Evolutionary conservation across 768 basidiomycete species (phyloP).

Genomic region (Tylopilus felleus): DNA sequence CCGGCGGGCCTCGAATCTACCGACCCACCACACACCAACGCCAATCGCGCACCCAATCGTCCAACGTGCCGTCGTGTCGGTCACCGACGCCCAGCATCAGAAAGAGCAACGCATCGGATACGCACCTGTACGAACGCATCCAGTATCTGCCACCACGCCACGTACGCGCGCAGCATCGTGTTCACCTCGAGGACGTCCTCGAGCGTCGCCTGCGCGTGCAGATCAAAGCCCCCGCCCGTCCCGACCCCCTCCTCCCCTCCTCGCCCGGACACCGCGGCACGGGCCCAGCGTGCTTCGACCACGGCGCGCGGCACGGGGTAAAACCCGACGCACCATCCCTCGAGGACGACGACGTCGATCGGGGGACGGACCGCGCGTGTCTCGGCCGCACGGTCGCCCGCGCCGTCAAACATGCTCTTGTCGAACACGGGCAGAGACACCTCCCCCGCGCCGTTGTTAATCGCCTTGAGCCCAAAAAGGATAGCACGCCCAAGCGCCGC

Average conservation of each 20-base stretch:
- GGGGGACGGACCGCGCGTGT: conserved; percentile 43
- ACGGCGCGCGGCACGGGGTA: conserved; percentile 52
- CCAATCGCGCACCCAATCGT: no score
- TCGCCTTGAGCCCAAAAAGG: conserved; percentile 46
- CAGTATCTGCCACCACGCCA: conserved; percentile 66
- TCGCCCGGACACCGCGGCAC: conserved; percentile 22
- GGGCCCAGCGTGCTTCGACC: conserved; percentile 52
- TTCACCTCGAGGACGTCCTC: conserved; percentile 65
- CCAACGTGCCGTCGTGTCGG: no score
- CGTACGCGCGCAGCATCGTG: conserved; percentile 54
- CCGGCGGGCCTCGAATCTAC: conserved; percentile 39
- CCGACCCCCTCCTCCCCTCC: conserved; percentile 8
- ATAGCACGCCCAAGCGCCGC: conserved; percentile 56
- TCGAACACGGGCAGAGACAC: conserved; percentile 79
- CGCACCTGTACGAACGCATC: conserved; percentile 69
- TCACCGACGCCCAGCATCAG: no score
- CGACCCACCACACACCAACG: background rate
- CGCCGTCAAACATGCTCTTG: conserved; percentile 75
- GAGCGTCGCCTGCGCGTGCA: conserved; percentile 38
- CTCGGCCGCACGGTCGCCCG: conserved; percentile 73
- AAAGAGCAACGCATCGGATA: background rate
- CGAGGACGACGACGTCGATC: conserved; percentile 82
- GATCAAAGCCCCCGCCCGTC: conserved; percentile 25
- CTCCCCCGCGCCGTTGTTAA: conserved; percentile 28
- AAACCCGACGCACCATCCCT: conserved; percentile 97